Base-by-base conservation (phyloP, 2,329 filamentous ascomycete species). In the Ophioceras dolichostomum region DNA sequence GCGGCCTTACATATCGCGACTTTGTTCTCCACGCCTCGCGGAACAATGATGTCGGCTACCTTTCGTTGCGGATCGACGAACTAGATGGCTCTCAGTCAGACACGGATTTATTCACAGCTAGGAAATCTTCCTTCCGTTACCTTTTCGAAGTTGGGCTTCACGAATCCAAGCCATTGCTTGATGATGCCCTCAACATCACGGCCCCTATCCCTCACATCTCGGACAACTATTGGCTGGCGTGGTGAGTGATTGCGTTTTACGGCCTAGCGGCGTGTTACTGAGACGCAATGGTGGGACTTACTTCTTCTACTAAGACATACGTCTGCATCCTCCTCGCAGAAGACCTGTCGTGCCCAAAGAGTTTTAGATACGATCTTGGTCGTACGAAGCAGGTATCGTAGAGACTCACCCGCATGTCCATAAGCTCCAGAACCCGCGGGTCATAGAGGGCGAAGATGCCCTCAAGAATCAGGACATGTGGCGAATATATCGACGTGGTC, bases 391-490 rank as follows among this genome's bases (percentile, higher is more conserved):
- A 9, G 16, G 29, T n/a, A 31, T 7, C 29, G 8, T 43, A 29
- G 6, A 5, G n/a, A 49, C 56, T 34, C 63, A 85, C 83, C 61
- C 85, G 93, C 66, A 96, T 83, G 58, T 98, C 91, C 44, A 96
- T 65, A 46, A 98, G 64, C 14, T 93, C 83, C 41, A 91, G 63
- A 4, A 98, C 80, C 41, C 89, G 74, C 18, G 74, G 76, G 52
- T 98, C 91, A 52, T 95, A 87, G 10, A 98, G 66, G 7, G 91
- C 91, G 59, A 98, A 85, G 21, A 98, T 98, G 16, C 91, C 91
- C 64, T 98, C 91, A 12, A 98, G 63, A 33, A 98, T 87, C 19
- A 98, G 67, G 18, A 98, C 91, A 58, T 94, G 91, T 1, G 91
- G 91, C 4, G 91, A 96, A 56, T 98, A 98, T 42, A 98, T 85